Conservation (phyloP, 2,329 filamentous ascomycete species). For the Venturia nashicola region DNA sequence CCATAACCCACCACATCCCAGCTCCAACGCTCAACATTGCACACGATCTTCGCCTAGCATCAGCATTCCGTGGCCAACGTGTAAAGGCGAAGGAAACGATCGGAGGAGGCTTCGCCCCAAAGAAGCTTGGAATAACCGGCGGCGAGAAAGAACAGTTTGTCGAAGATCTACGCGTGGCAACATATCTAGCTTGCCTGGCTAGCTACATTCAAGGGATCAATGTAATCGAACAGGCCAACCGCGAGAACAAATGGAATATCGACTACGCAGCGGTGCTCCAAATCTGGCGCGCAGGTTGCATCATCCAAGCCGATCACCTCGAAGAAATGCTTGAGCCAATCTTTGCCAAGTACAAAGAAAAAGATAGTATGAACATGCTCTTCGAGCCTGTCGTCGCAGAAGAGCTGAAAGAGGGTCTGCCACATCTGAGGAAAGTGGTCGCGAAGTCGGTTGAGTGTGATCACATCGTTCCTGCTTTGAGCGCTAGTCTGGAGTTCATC, state of each 20-base stretch:
- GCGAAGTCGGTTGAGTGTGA: conserved; percentile 43
- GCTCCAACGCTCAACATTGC: conserved; percentile 51
- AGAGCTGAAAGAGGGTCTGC: conserved; percentile 41
- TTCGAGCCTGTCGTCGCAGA: conserved; percentile 35
- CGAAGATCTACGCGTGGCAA: conserved; percentile 46
- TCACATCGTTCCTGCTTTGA: conserved; percentile 47
- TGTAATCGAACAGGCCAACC: conserved; percentile 47
- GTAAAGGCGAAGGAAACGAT: conserved; percentile 37
- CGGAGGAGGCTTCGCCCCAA: conserved; percentile 28
- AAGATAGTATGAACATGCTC: conserved; percentile 30
- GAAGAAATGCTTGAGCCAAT: conserved; percentile 43
- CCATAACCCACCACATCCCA: conserved; percentile 48
- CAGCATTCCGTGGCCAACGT: conserved; percentile 47
- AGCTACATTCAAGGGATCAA: conserved; percentile 56
- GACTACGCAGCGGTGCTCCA: conserved; percentile 39
- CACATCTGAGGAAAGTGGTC: conserved; percentile 43
- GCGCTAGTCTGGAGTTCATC: conserved; percentile 52
- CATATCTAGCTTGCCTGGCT: conserved; percentile 48
- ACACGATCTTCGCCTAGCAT: conserved; percentile 52
- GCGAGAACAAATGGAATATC: conserved; percentile 47
- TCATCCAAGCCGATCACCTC: conserved; percentile 57
- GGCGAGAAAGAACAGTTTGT: conserved; percentile 34
- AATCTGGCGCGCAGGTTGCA: conserved; percentile 60
- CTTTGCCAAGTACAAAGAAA: conserved; percentile 23
- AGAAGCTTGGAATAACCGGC: conserved; percentile 20